Evolutionary conservation across 768 basidiomycete genomes (phyloP).

Genomic region (Panaeolus papilionaceus): DNA sequence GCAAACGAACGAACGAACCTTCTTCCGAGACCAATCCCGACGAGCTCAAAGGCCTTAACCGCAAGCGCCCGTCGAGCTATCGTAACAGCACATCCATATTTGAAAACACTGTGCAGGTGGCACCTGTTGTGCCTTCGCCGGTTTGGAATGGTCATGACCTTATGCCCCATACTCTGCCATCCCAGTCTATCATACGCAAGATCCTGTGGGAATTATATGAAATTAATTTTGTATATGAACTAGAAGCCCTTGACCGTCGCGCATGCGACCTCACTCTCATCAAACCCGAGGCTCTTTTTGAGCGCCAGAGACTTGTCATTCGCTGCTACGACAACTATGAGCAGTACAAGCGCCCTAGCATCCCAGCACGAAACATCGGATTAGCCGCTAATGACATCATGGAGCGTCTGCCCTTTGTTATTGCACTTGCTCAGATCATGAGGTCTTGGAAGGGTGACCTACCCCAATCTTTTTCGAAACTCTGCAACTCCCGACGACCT

Average conservation of each 20-base stretch:
- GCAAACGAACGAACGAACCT: too few relatives aligned
- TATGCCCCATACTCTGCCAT: not conserved
- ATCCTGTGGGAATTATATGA: constrained; percentile 18
- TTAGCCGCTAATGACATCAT: constrained; percentile 13
- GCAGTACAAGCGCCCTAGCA: not conserved
- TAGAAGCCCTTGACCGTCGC: constrained; percentile 13
- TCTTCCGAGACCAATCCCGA: too few relatives aligned
- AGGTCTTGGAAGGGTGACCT: constrained; percentile 12
- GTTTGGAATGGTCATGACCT: constrained; percentile 12
- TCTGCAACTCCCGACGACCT: not conserved
- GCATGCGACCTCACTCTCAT: constrained; percentile 10
- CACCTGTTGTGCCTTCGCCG: not conserved
- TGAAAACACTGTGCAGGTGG: not conserved
- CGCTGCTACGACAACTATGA: not conserved
- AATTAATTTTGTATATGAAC: constrained; percentile 19
- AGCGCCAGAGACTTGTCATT: constrained; percentile 2
- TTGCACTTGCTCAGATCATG: constrained; percentile 11
- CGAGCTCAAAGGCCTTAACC: too few relatives aligned
- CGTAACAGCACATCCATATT: not conserved
- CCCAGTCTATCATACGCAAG: constrained; percentile 5
- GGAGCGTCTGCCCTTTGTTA: not conserved
- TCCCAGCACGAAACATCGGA: constrained; percentile 15
- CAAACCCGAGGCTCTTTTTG: not conserved
- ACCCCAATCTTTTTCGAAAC: not conserved
- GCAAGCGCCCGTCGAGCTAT: too few relatives aligned